Evolutionary conservation across 2,329 filamentous ascomycete species (phyloP).

Genomic region (Penicillium sp.): DNA sequence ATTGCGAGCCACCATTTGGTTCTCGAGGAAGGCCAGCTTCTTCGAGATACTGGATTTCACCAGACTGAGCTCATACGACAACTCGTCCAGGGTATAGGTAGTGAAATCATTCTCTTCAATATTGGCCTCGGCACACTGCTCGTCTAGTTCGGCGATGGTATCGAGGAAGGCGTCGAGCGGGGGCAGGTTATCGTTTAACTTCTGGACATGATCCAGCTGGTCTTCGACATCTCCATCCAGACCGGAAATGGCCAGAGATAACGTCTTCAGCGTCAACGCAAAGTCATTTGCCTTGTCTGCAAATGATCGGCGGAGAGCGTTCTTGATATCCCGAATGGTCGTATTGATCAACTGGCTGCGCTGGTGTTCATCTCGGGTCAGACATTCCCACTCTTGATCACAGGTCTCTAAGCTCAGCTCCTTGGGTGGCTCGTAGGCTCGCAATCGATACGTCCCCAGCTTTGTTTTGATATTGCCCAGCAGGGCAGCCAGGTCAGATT

Average conservation of each 20-base stretch:
- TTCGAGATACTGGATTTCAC: slow-evolving; percentile 92
- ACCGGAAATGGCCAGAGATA: slow-evolving; percentile 93
- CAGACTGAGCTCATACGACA: slow-evolving; percentile 87
- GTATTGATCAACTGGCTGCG: slow-evolving; percentile 95
- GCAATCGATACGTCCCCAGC: slow-evolving; percentile 86
- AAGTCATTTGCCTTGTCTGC: slow-evolving; percentile 99
- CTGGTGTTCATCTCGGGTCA: slow-evolving; percentile 82
- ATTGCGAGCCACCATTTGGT: slow-evolving; percentile 95
- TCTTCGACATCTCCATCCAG: slow-evolving; percentile 96
- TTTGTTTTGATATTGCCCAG: slow-evolving; percentile 99
- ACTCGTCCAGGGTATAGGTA: slow-evolving; percentile 97
- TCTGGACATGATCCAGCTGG: slow-evolving; percentile 82
- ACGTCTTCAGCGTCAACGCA: slow-evolving; percentile 88
- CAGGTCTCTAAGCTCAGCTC: slow-evolving; percentile 79
- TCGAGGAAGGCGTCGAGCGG: slow-evolving; percentile 90
- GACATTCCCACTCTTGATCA: slow-evolving; percentile 74
- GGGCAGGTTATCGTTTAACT: slow-evolving; percentile 78
- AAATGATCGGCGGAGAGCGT: slow-evolving; percentile 85
- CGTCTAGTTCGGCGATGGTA: slow-evolving; percentile 80
- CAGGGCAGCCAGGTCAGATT: slow-evolving; percentile 88
- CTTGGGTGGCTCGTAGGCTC: slow-evolving; percentile 84
- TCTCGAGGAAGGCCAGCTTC: slow-evolving; percentile 94
- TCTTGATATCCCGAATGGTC: slow-evolving; percentile 98
- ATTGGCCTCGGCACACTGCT: slow-evolving; percentile 91
- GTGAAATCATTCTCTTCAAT: slow-evolving; percentile 99